Evolutionary conservation across 257 asterid genomes (phyloP).

Genomic region (Rauvolfia tetraphylla): DNA sequence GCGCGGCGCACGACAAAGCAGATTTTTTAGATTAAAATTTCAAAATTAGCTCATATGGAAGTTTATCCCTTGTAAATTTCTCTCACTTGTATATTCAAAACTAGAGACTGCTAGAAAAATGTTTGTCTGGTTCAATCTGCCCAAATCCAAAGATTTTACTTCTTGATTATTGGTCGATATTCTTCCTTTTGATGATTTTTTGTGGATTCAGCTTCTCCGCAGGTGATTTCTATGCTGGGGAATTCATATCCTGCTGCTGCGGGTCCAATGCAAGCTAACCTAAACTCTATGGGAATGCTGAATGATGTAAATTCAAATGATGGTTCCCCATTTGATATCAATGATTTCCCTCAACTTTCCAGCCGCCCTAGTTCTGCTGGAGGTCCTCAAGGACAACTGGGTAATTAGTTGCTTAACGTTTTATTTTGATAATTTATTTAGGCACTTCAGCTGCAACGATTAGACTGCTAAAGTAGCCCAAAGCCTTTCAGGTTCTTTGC

Average conservation of each 20-base stretch:
- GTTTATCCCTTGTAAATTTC: neutral
- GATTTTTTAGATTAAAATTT: neutral
- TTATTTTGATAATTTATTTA: conserved; percentile 13
- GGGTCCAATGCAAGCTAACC: conserved; percentile 72
- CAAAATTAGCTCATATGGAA: neutral
- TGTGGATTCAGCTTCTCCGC: conserved; percentile 87
- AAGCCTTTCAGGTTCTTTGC: conserved; percentile 70
- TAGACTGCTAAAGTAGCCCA: conserved; percentile 17
- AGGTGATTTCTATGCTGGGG: conserved; percentile 85
- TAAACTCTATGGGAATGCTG: conserved; percentile 74
- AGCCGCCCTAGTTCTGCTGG: conserved; percentile 98
- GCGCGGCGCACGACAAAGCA: too few species aligned
- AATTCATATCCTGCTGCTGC: conserved; percentile 76
- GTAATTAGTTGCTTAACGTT: conserved; percentile 38
- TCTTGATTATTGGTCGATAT: neutral
- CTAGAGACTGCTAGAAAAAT: neutral
- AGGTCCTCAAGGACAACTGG: conserved; percentile 92
- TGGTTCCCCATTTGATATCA: conserved; percentile 86
- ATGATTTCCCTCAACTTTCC: conserved; percentile 91
- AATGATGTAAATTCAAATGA: conserved; percentile 81
- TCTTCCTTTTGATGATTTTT: conserved; percentile 20
- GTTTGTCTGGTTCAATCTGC: neutral
- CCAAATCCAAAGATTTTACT: neutral
- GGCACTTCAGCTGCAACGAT: conserved; percentile 23
- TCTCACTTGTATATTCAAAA: neutral